Conservation (phyloP, 495 filamentous ascomycete genomes). For the Hypoxylon fuscum region DNA sequence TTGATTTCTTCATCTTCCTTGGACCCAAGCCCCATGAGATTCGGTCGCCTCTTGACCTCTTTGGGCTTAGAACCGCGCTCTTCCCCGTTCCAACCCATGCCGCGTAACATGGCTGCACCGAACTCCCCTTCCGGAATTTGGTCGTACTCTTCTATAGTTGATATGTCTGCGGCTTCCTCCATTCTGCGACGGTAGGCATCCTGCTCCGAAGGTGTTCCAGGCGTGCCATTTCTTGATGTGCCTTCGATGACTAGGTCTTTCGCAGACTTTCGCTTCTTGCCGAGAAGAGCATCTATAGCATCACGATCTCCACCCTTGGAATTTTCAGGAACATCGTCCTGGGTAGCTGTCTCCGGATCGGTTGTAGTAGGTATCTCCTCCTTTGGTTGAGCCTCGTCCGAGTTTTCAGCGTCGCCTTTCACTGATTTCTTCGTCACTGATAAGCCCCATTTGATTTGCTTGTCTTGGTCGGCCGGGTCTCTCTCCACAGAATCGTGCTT, state of each 20-base stretch:
- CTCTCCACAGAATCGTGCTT: constrained; percentile 48
- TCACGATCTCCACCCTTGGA: constrained; percentile 72
- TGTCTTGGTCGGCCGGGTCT: constrained; percentile 51
- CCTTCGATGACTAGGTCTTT: constrained; percentile 37
- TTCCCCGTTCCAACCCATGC: constrained; percentile 95
- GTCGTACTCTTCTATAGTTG: constrained; percentile 84
- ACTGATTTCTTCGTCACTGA: constrained; percentile 49
- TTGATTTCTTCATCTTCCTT: constrained; percentile 74
- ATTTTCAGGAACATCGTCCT: constrained; percentile 31
- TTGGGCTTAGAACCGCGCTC: constrained; percentile 59
- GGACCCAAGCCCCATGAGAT: constrained; percentile 83
- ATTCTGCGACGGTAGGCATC: constrained; percentile 75
- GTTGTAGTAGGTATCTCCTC: constrained; percentile 32
- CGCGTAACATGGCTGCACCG: constrained; percentile 83
- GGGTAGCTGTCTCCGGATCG: constrained; percentile 43
- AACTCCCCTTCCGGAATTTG: constrained; percentile 93
- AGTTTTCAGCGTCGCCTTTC: constrained; percentile 15
- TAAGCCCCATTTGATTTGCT: constrained; percentile 55
- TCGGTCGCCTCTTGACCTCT: constrained; percentile 71
- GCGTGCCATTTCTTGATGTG: constrained; percentile 42
- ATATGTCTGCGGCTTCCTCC: constrained; percentile 74
- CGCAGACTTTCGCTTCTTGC: constrained; percentile 51
- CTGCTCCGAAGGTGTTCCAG: constrained; percentile 62
- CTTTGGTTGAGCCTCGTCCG: constrained; percentile 30
- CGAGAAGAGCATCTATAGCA: constrained; percentile 82